A percentile compares a stretch with the other conserved stretches of the same genome.
phyloP scores from a whole-genome alignment of 2,329 filamentous ascomycete species.

The Fusarium equiseti region DNA sequence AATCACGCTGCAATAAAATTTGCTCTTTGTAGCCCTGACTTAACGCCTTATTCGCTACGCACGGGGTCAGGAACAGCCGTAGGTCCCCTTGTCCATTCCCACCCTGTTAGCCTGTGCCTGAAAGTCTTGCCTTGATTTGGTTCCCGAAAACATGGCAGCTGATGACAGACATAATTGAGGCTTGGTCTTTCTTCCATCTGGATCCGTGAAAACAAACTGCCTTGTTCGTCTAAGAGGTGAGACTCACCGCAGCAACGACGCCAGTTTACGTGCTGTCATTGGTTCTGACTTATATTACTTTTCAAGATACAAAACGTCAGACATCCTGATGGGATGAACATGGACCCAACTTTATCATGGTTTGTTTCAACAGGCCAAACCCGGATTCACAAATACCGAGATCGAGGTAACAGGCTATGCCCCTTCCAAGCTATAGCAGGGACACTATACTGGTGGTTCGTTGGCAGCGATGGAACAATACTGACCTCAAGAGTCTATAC shows the following conservation, averaged over 20 bases:
- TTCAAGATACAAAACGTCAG: conserved; percentile 18
- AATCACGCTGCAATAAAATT: neutral
- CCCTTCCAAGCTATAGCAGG: conserved; percentile 13
- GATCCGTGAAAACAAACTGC: conserved; percentile 28
- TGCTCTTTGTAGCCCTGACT: conserved; percentile 1
- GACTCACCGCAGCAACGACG: conserved; percentile 32
- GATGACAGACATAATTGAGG: conserved; percentile 46
- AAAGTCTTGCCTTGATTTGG: conserved; percentile 25
- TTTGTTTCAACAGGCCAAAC: conserved; percentile 26
- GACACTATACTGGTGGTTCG: conserved; percentile 8
- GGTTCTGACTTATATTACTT: conserved; percentile 20
- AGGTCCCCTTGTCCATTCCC: conserved; percentile 24
- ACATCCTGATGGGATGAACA: conserved; percentile 13
- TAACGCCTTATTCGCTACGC: conserved; percentile 30
- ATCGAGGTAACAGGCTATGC: conserved; percentile 4
- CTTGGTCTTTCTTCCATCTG: conserved; percentile 40
- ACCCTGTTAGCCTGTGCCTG: conserved; percentile 25
- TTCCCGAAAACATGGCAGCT: conserved; percentile 28
- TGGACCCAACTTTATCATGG: conserved; percentile 13
- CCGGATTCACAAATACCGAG: conserved; percentile 5
- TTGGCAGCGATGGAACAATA: conserved; percentile 1
- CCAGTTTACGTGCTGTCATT: conserved; percentile 14
- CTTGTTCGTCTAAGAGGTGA: conserved; percentile 17
- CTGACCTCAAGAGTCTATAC: neutral
- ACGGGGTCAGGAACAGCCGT: conserved; percentile 35